Evolutionary conservation across 495 filamentous ascomycete genomes (phyloP).

Genomic region (Bryoglossum gracile): DNA sequence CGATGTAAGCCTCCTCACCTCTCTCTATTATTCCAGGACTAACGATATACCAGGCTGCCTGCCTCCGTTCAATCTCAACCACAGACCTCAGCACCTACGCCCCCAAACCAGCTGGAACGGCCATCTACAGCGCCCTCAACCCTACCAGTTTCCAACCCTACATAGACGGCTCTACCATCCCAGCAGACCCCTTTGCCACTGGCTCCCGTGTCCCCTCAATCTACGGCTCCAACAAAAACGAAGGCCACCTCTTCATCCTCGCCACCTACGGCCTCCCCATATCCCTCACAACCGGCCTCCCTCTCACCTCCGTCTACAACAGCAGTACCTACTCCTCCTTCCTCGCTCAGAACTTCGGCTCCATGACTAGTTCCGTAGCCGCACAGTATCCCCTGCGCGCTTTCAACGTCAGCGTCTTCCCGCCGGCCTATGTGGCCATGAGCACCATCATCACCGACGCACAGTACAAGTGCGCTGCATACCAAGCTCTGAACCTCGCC

Average conservation of each 20-base stretch:
- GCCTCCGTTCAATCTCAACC: background rate
- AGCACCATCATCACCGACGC: constrained; percentile 27
- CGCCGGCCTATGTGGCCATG: constrained; percentile 4
- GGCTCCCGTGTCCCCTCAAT: constrained; percentile 33
- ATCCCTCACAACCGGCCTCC: background rate
- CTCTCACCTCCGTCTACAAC: background rate
- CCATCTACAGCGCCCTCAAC: constrained; percentile 6
- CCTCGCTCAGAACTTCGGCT: constrained; percentile 28
- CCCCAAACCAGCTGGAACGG: background rate
- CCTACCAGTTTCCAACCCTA: constrained; percentile 22
- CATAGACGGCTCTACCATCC: constrained; percentile 31
- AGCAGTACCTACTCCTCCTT: constrained; percentile 22
- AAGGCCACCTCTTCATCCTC: constrained; percentile 26
- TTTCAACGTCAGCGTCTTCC: constrained; percentile 9
- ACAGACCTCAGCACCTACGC: background rate
- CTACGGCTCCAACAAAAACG: constrained; percentile 28
- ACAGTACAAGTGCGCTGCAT: constrained; percentile 28
- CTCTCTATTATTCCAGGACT: background rate
- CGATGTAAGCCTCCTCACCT: constrained; percentile 2
- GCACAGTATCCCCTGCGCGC: constrained; percentile 29
- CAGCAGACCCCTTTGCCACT: constrained; percentile 27
- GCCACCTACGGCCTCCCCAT: constrained; percentile 9
- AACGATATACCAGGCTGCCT: background rate
- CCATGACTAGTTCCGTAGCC: constrained; percentile 25
- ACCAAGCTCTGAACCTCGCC: constrained; percentile 20